Evolutionary conservation across 1,284 basidiomycete species (phyloP), one percentile per base, ranked within the genome.

Genomic region (Apiotrichum domesticum): DNA sequence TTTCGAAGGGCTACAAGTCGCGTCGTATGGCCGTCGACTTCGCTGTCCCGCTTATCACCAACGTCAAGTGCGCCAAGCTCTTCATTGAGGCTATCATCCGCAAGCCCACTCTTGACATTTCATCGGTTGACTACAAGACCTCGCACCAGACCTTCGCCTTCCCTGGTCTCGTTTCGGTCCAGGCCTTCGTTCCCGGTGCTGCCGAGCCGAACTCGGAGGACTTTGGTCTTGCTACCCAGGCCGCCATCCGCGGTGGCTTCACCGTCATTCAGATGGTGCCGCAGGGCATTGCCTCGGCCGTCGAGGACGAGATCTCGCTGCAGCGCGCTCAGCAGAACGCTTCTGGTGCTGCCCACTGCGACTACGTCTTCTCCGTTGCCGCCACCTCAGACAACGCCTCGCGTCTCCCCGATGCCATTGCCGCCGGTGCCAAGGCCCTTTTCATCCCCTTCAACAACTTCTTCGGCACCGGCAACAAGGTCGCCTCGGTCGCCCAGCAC

Each of bases 11-110:
- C 10, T 98, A 98, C 78, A 85, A 86, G 62, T 95, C 93, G 35
- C 89, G 96, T 73, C 88, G 95, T 64, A 94, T 98, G 89, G 95
- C 96, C n/a, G 95, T 99, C 63, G 95, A 99, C 78, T 97, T 95
- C 70, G 94, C 93, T 37, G 87, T 98, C 41, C 95, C 96, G 0
- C 82, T 98, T 54, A 93, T 98, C 74, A 98, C 95, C 58, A 98
- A 99, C 74, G 89, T 98, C 79, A 98, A 99, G 81, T 94, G 93
- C 73, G 96, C 96, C 62, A 98, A 98, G 79, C 83, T 99, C 70
- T 84, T 98, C 51, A 88, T 92, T 42, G 94, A 98, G 77, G 96
- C 95, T 2, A 83, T 98, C 58, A 88, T 97, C 59, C 85, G 92
- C 65, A 90, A 85, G 76, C 87, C 93, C 14, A 74, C 76, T 15